Conservation (phyloP, 2,329 filamentous ascomycete genomes). For the Dactylellina drechsleri region DNA sequence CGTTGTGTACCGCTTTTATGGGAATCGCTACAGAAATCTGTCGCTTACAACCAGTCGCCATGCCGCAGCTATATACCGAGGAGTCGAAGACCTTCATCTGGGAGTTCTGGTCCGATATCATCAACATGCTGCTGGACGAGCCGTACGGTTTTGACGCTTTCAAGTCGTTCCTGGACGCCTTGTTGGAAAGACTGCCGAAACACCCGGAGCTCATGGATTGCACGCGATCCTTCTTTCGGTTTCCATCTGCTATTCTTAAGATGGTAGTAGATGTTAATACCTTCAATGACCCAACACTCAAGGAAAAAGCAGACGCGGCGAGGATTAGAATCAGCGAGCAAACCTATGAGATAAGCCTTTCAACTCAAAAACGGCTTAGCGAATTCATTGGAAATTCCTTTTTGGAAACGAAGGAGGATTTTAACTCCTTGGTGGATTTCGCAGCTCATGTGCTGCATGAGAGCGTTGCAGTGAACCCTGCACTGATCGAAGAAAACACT, state of each 20-base stretch:
- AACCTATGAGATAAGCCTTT: conserved; percentile 51
- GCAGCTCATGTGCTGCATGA: conserved; percentile 48
- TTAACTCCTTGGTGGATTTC: conserved; percentile 43
- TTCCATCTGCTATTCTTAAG: conserved; percentile 35
- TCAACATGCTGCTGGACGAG: conserved; percentile 53
- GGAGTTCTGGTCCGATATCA: conserved; percentile 43
- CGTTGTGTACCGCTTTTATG: conserved; percentile 25
- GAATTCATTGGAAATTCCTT: conserved; percentile 46
- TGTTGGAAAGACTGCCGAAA: conserved; percentile 53
- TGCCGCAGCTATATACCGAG: conserved; percentile 39
- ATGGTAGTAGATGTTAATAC: conserved; percentile 43
- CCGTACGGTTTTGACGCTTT: conserved; percentile 54
- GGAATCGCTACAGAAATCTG: conserved; percentile 27
- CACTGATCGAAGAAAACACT: conserved; percentile 39
- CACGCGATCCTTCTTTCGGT: conserved; percentile 25
- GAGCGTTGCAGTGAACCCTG: conserved; percentile 32
- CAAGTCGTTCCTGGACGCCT: conserved; percentile 52
- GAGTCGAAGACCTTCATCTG: conserved; percentile 27
- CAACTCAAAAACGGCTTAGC: conserved; percentile 53
- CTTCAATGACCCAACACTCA: conserved; percentile 48
- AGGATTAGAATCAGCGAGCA: conserved; percentile 48
- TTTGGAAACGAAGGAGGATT: conserved; percentile 48
- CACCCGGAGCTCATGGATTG: conserved; percentile 55
- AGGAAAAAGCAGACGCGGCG: conserved; percentile 43
- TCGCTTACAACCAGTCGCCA: conserved; percentile 35